phyloP scores from a whole-genome alignment of 2,329 filamentous ascomycete genomes.

The Beauveria australis region DNA sequence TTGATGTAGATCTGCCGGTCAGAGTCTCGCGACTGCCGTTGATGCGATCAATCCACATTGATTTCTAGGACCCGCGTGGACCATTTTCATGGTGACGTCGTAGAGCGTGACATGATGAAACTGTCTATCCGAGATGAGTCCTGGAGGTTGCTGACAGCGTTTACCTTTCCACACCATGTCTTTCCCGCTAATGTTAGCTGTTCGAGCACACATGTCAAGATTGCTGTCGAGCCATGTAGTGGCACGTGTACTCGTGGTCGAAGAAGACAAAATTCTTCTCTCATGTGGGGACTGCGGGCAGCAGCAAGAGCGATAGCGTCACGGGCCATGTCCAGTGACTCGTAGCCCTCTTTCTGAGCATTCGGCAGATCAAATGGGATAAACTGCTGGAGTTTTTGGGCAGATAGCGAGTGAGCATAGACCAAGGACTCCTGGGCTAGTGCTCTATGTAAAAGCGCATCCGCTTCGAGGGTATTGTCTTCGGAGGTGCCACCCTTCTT shows the following conservation, averaged over 20 bases:
- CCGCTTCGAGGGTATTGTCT: not conserved
- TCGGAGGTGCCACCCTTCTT: too few species aligned
- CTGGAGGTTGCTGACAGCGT: not conserved
- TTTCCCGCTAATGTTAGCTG: not conserved
- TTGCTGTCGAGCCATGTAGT: not conserved
- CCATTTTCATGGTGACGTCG: too few species aligned
- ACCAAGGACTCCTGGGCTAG: not conserved
- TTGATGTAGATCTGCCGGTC: too few species aligned
- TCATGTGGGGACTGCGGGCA: not conserved
- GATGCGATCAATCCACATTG: too few species aligned
- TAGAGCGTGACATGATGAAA: not conserved
- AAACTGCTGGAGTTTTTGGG: not conserved
- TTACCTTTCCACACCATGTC: not conserved
- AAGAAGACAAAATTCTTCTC: not conserved
- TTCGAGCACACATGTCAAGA: not conserved
- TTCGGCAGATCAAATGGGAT: not conserved
- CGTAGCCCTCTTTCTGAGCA: not conserved
- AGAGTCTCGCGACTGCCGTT: too few species aligned
- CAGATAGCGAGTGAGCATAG: not conserved
- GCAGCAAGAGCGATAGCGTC: not conserved
- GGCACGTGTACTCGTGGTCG: not conserved
- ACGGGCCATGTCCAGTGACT: not conserved
- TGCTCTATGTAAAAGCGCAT: not conserved
- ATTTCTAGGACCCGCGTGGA: too few species aligned
- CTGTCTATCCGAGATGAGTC: not conserved